Evolutionary conservation across 2,329 filamentous ascomycete genomes (phyloP).

Genomic region (Fusarium praegraminearum): DNA sequence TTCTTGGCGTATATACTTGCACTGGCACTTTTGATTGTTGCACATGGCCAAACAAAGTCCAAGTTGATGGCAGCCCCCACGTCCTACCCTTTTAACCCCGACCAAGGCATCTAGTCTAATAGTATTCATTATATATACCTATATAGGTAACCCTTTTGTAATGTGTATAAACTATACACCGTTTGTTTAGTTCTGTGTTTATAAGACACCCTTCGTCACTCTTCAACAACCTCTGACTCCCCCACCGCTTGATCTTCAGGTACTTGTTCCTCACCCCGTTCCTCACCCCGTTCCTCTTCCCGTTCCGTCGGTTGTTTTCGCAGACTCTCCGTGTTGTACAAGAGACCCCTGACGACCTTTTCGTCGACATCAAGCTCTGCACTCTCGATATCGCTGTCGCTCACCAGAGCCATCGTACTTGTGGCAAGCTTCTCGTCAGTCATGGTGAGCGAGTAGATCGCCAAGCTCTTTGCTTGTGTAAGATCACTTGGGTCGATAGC

Average conservation of each 20-base stretch:
- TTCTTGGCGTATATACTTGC: background rate
- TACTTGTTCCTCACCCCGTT: constrained; percentile 37
- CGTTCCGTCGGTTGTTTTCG: constrained; percentile 56
- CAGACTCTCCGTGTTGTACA: constrained; percentile 62
- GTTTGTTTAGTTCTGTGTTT: background rate
- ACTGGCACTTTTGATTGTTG: background rate
- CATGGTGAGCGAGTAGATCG: constrained; percentile 49
- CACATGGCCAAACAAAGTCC: background rate
- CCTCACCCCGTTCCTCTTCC: constrained; percentile 44
- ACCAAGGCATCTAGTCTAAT: background rate
- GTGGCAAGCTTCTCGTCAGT: constrained; percentile 51
- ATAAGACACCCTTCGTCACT: background rate
- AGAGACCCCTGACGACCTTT: constrained; percentile 56
- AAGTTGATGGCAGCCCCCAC: background rate
- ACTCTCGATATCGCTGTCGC: constrained; percentile 44
- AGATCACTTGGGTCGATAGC: constrained; percentile 55
- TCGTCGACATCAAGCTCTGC: constrained; percentile 52
- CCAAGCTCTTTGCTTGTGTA: constrained; percentile 48
- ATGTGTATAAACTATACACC: background rate
- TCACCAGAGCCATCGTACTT: constrained; percentile 44
- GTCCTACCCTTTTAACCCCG: background rate
- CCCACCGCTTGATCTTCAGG: constrained; percentile 22
- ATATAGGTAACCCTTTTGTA: background rate
- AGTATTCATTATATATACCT: background rate
- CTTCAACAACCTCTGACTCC: constrained; percentile 16